Evolutionary conservation across 2,329 filamentous ascomycete genomes (phyloP).

Genomic region (Fusarium tricinctum): DNA sequence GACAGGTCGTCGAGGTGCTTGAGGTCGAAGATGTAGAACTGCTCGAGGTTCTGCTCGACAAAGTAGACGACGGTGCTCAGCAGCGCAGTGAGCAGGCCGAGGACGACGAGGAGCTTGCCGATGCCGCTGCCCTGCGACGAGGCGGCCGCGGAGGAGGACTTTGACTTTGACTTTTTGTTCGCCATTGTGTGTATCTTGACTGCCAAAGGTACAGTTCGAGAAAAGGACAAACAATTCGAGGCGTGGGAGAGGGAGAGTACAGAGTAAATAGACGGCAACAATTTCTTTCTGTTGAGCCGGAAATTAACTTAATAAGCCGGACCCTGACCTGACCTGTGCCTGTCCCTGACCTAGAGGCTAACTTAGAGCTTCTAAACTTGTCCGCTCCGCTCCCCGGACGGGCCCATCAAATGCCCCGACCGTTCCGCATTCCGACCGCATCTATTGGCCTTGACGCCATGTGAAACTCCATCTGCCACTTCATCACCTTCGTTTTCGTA

Average conservation of each 20-base stretch:
- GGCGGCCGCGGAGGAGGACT: constrained; percentile 38
- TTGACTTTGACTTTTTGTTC: constrained; percentile 41
- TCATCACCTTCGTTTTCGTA: constrained; percentile 44
- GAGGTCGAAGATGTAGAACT: constrained; percentile 82
- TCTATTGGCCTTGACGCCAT: constrained; percentile 20
- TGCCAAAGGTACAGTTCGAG: constrained; percentile 12
- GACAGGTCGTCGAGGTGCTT: constrained; percentile 77
- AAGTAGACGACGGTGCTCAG: constrained; percentile 67
- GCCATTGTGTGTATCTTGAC: constrained; percentile 25
- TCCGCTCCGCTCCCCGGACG: constrained; percentile 41
- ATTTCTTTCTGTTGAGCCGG: constrained; percentile 36
- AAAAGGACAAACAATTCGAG: constrained; percentile 2
- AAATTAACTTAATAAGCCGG: constrained; percentile 36
- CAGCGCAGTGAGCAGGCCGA: constrained; percentile 68
- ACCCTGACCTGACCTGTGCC: constrained; percentile 2
- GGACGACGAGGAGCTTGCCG: constrained; percentile 60
- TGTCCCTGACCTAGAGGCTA: constrained; percentile 24
- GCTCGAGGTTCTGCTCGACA: constrained; percentile 70
- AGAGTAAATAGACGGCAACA: constrained; percentile 8
- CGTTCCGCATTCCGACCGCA: constrained; percentile 27
- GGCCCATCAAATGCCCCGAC: constrained; percentile 28
- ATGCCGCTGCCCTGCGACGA: constrained; percentile 48
- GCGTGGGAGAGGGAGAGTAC: constrained; percentile 12
- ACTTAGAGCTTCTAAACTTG: constrained; percentile 1
- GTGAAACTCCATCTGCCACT: constrained; percentile 18